Conservation (phyloP, 441 rosid species). For the Metrosideros polymorpha region DNA sequence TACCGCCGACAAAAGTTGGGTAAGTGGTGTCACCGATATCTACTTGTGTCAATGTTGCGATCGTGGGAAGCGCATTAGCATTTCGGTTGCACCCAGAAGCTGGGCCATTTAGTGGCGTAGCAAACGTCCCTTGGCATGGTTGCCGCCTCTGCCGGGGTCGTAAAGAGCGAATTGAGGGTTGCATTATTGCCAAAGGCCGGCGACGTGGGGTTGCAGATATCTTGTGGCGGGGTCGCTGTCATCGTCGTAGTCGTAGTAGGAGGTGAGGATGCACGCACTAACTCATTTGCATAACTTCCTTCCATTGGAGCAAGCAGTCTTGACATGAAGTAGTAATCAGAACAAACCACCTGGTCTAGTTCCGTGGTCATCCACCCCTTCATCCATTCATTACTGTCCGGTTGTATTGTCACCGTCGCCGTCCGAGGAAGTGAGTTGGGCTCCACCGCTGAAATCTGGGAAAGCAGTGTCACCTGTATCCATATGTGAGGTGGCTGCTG, state of each 20-base stretch:
- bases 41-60: not conserved
- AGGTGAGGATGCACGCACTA: not conserved
- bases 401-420: no score
- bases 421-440: no score
- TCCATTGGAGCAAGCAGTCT: not conserved
- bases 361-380: not conserved
- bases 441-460: no score
- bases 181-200: not conserved
- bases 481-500: no score
- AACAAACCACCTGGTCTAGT: not conserved
- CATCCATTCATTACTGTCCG: not conserved
- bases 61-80: not conserved
- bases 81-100: not conserved
- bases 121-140: no score
- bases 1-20: not conserved
- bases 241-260: not conserved
- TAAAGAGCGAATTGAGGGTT: not conserved
- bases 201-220: not conserved
- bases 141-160: no score
- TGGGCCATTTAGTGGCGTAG: not conserved
- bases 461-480: no score
- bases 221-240: accelerated
- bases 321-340: not conserved
- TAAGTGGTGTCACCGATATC: not conserved
- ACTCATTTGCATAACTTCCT: not conserved